These are phyloP conservation scores for Penicillium ochrochloron DNA, from an alignment of 495 filamentous ascomycete species.

Conservation along the genomic window DNA sequence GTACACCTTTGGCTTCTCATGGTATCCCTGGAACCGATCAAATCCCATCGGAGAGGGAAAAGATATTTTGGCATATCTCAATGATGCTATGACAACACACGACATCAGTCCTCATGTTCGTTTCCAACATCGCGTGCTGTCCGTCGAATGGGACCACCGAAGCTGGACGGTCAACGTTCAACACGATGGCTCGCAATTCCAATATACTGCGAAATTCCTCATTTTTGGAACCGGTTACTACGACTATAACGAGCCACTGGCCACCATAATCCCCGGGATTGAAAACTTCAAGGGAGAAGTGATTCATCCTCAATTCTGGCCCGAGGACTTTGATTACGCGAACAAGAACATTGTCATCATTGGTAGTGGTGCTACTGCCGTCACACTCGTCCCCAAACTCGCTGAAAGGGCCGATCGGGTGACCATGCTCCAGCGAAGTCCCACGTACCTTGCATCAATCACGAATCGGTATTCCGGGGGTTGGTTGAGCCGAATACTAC, in stretches of 20 bases:
- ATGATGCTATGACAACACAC: constrained; percentile 53
- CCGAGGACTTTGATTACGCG: constrained; percentile 42
- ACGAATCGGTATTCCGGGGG: constrained; percentile 33
- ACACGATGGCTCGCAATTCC: constrained; percentile 47
- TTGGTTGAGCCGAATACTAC: constrained; percentile 27
- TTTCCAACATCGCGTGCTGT: constrained; percentile 55
- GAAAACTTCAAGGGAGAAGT: constrained; percentile 38
- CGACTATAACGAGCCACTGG: constrained; percentile 55
- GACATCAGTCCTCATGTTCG: constrained; percentile 61
- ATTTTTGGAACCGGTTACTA: constrained; percentile 31
- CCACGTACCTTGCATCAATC: constrained; percentile 54
- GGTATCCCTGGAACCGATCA: constrained; percentile 59
- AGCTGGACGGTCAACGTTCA: neutral
- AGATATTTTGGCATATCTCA: constrained; percentile 61
- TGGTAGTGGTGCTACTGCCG: constrained; percentile 54
- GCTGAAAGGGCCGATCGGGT: constrained; percentile 40
- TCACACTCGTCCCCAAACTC: constrained; percentile 44
- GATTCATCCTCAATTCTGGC: constrained; percentile 52
- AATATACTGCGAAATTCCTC: constrained; percentile 33
- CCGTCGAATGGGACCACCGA: constrained; percentile 49
- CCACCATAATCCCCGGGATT: constrained; percentile 42
- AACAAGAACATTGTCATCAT: constrained; percentile 54
- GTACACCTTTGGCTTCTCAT: constrained; percentile 62
- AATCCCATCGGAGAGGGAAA: constrained; percentile 57
- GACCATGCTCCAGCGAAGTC: constrained; percentile 55